These are phyloP conservation scores for Trichophyton mentagrophytes DNA, from an alignment of 2,329 filamentous ascomycete genomes.

Conservation along the genomic window DNA sequence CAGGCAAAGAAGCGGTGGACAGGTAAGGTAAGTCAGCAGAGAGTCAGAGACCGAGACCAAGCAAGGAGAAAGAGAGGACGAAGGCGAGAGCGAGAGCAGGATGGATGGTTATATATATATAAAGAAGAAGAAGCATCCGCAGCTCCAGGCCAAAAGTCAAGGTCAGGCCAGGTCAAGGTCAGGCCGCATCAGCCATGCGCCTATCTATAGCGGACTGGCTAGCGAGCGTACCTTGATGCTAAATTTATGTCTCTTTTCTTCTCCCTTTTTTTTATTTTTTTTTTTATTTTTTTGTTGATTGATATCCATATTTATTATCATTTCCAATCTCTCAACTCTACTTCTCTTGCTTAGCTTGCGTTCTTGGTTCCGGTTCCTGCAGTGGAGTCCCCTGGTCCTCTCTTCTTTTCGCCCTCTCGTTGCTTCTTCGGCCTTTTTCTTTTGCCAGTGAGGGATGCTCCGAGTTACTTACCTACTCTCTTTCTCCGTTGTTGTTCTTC, in stretches of 20 bases:
- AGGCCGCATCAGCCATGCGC: not conserved
- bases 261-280: no score
- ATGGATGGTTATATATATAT: not conserved
- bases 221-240: not conserved
- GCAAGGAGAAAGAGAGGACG: not conserved
- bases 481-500: not conserved
- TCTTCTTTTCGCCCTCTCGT: not conserved
- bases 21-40: not conserved
- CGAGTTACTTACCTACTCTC: not conserved
- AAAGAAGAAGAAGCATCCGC: not conserved
- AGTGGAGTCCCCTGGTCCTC: not conserved
- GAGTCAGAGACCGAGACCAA: not conserved
- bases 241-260: not conserved
- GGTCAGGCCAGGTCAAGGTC: not conserved
- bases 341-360: not conserved
- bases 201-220: not conserved
- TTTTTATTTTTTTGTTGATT: no score
- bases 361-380: constrained; percentile 3
- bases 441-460: no score
- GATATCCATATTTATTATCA: no score
- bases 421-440: not conserved
- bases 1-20: not conserved
- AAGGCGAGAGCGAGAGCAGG: not conserved
- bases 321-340: no score
- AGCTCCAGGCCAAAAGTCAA: not conserved